Conservation (phyloP, 148 eudicot genomes). For the Rhododendron ferrugineum region DNA sequence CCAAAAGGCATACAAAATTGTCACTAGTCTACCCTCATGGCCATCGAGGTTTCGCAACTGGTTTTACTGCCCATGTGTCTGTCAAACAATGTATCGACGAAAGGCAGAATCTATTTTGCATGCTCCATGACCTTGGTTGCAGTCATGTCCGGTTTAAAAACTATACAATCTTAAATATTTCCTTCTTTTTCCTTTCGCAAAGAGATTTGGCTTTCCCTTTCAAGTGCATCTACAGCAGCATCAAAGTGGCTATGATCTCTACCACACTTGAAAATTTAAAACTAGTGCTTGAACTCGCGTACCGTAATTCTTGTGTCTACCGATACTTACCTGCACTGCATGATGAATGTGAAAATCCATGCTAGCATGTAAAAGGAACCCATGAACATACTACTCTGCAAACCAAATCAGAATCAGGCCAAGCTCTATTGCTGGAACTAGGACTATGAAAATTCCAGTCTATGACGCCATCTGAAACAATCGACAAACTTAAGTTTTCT, state of each 20-base stretch:
- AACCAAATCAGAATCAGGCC: background rate
- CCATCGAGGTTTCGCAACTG: background rate
- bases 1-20: no score
- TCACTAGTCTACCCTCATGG: no score
- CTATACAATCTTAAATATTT: no score
- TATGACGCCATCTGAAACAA: background rate
- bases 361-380: background rate
- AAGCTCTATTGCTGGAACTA: background rate
- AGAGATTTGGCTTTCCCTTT: background rate
- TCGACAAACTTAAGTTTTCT: background rate
- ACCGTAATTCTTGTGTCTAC: background rate
- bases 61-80: background rate
- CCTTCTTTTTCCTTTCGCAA: background rate
- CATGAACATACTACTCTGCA: background rate
- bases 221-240: background rate
- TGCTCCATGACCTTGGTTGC: background rate
- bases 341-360: background rate
- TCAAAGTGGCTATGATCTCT: background rate
- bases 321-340: background rate
- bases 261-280: background rate
- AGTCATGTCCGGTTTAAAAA: no score
- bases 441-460: background rate
- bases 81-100: background rate
- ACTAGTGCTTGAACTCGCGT: background rate
- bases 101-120: background rate